Evolutionary conservation across 805 yeast species (phyloP).

Genomic region (Zygosaccharomyces siamensis): DNA sequence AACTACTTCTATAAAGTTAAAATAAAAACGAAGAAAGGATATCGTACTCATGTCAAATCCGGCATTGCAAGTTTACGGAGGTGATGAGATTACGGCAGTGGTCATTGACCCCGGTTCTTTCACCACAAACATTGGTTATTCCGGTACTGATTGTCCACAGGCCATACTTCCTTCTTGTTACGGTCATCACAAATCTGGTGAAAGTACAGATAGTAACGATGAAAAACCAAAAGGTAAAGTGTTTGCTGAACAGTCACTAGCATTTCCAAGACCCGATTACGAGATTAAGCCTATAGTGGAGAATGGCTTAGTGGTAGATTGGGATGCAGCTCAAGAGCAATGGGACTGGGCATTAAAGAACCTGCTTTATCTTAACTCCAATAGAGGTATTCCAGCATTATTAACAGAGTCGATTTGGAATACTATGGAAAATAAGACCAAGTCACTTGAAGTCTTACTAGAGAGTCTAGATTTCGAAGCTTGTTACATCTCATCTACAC

Average conservation of each 20-base stretch:
- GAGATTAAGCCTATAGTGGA: constrained; percentile 55
- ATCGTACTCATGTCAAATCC: constrained; percentile 30
- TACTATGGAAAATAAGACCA: constrained; percentile 56
- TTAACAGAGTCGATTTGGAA: constrained; percentile 90
- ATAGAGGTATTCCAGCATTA: constrained; percentile 51
- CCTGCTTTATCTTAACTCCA: constrained; percentile 44
- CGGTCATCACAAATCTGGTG: constrained; percentile 33
- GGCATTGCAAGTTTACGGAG: constrained; percentile 52
- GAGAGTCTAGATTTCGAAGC: constrained; percentile 75
- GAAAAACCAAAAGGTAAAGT: constrained; percentile 23
- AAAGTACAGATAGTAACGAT: constrained; percentile 15
- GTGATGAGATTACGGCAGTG: constrained; percentile 82
- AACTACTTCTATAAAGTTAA: neutral
- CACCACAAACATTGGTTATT: constrained; percentile 79
- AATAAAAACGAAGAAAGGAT: neutral
- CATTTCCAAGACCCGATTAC: constrained; percentile 47
- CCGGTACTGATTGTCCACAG: constrained; percentile 88
- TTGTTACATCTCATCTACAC: constrained; percentile 70
- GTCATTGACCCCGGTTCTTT: constrained; percentile 89
- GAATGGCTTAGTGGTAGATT: constrained; percentile 64
- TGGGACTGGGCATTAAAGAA: constrained; percentile 57
- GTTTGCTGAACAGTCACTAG: constrained; percentile 41
- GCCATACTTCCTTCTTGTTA: constrained; percentile 68
- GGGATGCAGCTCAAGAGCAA: constrained; percentile 81
- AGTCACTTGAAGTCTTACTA: constrained; percentile 64